Percentiles rank a stretch among this genome's conserved stretches.
Evolutionary conservation across 306 rosid species (phyloP).

Genomic region (Dryas octopetala): DNA sequence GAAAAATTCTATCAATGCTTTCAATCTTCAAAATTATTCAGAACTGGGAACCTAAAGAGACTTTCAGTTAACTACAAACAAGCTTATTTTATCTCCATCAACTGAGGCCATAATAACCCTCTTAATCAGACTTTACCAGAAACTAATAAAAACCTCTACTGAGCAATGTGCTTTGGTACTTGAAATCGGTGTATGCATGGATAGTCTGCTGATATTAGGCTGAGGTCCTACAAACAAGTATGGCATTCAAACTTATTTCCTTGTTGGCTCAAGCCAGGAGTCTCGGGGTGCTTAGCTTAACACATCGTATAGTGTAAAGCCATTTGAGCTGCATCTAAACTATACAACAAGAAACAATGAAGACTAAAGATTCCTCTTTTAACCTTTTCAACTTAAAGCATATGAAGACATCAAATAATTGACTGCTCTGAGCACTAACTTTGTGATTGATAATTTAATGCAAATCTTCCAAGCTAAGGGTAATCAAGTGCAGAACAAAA

Average conservation of each 20-base stretch:
- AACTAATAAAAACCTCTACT: background rate
- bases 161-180: background rate
- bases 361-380: background rate
- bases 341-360: background rate
- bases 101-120: too few species aligned
- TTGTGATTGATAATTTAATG: background rate
- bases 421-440: background rate
- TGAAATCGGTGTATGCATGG: background rate
- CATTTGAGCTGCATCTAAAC: background rate
- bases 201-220: background rate
- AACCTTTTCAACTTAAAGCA: background rate
- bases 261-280: background rate
- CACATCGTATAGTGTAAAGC: background rate
- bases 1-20: too few species aligned
- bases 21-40: too few species aligned
- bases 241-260: background rate
- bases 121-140: slow-evolving; percentile 37
- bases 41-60: too few species aligned
- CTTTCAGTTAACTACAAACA: too few species aligned
- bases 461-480: background rate
- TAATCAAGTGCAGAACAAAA: background rate
- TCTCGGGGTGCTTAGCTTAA: background rate
- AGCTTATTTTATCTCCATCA: too few species aligned
- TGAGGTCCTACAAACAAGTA: background rate
- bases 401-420: background rate